Evolutionary conservation across 164 flowering plant species (phyloP).

Genomic region (Aristolochia californica): DNA sequence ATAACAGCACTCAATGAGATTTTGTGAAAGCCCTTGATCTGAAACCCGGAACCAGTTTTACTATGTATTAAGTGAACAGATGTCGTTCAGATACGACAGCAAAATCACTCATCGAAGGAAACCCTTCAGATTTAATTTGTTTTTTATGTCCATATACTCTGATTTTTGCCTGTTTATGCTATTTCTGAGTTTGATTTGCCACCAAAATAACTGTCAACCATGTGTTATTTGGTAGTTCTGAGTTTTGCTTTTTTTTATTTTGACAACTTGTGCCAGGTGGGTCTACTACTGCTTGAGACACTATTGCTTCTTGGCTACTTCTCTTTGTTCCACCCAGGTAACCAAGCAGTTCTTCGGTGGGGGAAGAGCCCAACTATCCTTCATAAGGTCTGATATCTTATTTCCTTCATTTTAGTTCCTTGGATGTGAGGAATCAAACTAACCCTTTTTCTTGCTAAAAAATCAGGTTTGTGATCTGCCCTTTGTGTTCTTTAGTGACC

Average conservation of each 20-base stretch:
- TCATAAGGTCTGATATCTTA: constrained; percentile 62
- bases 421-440: neutral
- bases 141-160: too few relatives aligned
- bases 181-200: too few relatives aligned
- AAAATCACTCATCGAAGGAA: too few relatives aligned
- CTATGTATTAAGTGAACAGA: too few relatives aligned
- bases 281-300: constrained; percentile 68
- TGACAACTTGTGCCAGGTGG: constrained; percentile 41
- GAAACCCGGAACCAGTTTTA: too few relatives aligned
- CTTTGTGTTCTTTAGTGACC: constrained; percentile 85
- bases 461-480: constrained; percentile 90
- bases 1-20: too few relatives aligned
- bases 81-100: too few relatives aligned
- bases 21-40: too few relatives aligned
- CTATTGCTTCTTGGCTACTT: constrained; percentile 72
- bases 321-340: constrained; percentile 70
- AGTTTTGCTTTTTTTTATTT: constrained; percentile 1
- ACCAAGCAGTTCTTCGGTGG: constrained; percentile 95
- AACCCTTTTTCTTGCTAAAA: neutral
- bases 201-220: too few relatives aligned
- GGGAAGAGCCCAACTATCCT: constrained; percentile 91
- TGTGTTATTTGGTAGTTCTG: neutral
- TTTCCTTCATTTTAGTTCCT: neutral
- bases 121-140: too few relatives aligned
- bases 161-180: too few relatives aligned